Conservation (phyloP, 2,329 filamentous ascomycete genomes). For the Ascochyta rabiei region DNA sequence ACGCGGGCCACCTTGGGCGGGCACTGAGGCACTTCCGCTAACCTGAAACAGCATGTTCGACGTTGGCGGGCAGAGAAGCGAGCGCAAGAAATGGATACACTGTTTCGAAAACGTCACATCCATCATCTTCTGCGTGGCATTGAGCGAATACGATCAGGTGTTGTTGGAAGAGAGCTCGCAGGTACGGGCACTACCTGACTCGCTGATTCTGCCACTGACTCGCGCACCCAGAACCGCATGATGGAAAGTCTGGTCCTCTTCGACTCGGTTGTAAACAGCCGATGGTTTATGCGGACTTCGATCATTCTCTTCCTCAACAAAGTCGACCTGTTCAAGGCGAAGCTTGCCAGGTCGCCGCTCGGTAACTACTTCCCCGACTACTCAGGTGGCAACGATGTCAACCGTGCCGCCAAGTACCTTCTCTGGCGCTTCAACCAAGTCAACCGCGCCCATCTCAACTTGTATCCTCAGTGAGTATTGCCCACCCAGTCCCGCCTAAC, state of each 20-base stretch:
- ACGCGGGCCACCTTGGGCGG: constrained; percentile 52
- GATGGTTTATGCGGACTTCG: constrained; percentile 99
- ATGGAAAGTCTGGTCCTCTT: constrained; percentile 97
- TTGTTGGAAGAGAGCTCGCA: constrained; percentile 96
- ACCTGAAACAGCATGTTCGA: constrained; percentile 86
- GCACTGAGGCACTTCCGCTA: constrained; percentile 32
- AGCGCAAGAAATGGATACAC: constrained; percentile 99
- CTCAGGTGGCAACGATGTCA: constrained; percentile 95
- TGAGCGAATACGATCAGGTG: constrained; percentile 98
- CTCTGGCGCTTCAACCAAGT: constrained; percentile 99
- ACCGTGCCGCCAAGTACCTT: constrained; percentile 96
- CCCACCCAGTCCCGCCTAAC: constrained; percentile 8
- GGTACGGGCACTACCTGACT: constrained; percentile 59
- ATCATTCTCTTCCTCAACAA: constrained; percentile 99
- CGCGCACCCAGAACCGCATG: constrained; percentile 82
- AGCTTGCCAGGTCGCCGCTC: constrained; percentile 85
- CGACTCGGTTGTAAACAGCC: constrained; percentile 96
- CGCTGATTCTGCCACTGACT: constrained; percentile 29
- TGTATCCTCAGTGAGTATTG: constrained; percentile 80
- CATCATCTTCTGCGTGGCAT: constrained; percentile 97
- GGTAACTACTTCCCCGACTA: constrained; percentile 98
- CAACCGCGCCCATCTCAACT: constrained; percentile 91
- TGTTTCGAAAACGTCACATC: constrained; percentile 99
- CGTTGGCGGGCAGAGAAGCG: constrained; percentile 94
- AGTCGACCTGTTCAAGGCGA: constrained; percentile 96